Percentiles rank a stretch among this genome's conserved stretches.
These are phyloP conservation scores for Lunularia cruciata DNA, from an alignment of 225 moss, liverwort and hornwort genomes.

Conservation along the genomic window DNA sequence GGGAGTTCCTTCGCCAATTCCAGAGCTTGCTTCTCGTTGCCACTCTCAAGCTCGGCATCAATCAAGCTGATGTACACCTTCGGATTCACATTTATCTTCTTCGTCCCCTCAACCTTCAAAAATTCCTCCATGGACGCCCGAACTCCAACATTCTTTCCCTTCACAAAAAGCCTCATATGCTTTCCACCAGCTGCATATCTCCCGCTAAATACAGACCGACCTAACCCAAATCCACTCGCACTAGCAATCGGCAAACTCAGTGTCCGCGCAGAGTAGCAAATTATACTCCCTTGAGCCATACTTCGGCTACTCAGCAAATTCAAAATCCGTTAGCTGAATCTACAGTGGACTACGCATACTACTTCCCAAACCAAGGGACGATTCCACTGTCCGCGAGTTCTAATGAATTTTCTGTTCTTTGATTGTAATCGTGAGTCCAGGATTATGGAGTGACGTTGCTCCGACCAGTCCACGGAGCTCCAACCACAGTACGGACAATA, in stretches of 20 bases:
- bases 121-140: constrained; percentile 21
- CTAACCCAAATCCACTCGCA: background rate
- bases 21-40: constrained; percentile 72
- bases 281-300: constrained; percentile 4
- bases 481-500: too few relatives aligned
- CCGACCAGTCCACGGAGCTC: too few relatives aligned
- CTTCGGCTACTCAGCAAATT: background rate
- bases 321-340: background rate
- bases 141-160: background rate
- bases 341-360: background rate
- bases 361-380: too few relatives aligned
- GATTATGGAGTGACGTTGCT: too few relatives aligned
- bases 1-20: constrained; percentile 60
- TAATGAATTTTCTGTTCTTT: too few relatives aligned
- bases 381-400: too few relatives aligned
- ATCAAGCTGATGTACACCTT: constrained; percentile 60
- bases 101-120: constrained; percentile 22
- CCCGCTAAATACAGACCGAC: too few relatives aligned
- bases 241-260: background rate
- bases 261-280: too few relatives aligned
- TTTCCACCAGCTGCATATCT: constrained; percentile 1
- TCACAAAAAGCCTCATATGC: background rate
- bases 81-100: constrained; percentile 47
- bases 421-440: too few relatives aligned
- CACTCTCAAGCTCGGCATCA: constrained; percentile 61